Conservation (phyloP, 106 monocot species). For the Phalaenopsis equestris region DNA sequence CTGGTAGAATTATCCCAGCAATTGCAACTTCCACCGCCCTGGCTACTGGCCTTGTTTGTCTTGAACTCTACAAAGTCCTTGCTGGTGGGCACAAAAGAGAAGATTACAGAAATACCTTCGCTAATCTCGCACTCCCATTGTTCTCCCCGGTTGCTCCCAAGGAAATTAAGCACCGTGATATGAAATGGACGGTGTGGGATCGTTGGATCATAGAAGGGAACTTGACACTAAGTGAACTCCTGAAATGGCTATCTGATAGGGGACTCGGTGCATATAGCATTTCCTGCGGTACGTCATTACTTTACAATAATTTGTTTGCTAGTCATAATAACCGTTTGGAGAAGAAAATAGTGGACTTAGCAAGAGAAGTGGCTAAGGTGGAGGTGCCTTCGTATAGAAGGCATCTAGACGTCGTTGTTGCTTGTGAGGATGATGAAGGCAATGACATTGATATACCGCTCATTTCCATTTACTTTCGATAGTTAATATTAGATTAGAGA, state of each 20-base stretch:
- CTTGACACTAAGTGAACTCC: conserved; percentile 11
- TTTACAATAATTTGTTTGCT: conserved; percentile 13
- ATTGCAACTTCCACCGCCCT: conserved; percentile 49
- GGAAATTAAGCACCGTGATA: conserved; percentile 25
- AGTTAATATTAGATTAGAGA: conserved; percentile 4
- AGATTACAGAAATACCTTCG: conserved; percentile 56
- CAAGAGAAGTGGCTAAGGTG: conserved; percentile 18
- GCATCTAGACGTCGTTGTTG: conserved; percentile 23
- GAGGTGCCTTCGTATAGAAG: conserved; percentile 13
- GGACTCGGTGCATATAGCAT: conserved; percentile 21
- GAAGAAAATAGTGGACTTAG: conserved; percentile 18
- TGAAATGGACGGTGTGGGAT: conserved; percentile 38
- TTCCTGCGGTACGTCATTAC: conserved; percentile 15
- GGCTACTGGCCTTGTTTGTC: conserved; percentile 60
- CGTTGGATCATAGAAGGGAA: conserved; percentile 26
- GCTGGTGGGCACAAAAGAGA: conserved; percentile 48
- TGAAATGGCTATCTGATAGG: conserved; percentile 16
- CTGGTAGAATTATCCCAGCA: conserved; percentile 47
- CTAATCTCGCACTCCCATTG: conserved; percentile 45
- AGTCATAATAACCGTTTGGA: conserved; percentile 12
- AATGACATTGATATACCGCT: conserved; percentile 24
- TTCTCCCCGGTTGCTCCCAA: conserved; percentile 58
- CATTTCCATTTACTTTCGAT: conserved; percentile 20
- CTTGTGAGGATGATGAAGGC: conserved; percentile 23
- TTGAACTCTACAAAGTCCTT: conserved; percentile 51